Conservation (phyloP, 1,284 basidiomycete genomes). For the Ustilago vetiveriae region DNA sequence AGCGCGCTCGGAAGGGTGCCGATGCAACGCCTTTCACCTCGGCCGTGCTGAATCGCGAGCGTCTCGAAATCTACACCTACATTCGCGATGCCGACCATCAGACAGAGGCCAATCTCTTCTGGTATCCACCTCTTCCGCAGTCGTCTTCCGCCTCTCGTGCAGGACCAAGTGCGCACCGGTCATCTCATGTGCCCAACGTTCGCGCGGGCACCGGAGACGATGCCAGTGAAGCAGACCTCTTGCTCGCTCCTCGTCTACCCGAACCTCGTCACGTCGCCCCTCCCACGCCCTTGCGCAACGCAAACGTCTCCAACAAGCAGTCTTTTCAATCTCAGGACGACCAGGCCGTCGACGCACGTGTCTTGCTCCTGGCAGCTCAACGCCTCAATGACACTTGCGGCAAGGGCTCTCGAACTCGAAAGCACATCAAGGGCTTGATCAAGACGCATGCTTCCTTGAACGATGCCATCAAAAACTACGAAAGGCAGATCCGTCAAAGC, state of each 20-base stretch:
- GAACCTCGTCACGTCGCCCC: conserved; percentile 35
- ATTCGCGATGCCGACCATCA: conserved; percentile 62
- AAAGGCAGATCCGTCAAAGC: conserved; percentile 40
- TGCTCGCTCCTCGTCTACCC: conserved; percentile 40
- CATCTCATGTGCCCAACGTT: conserved; percentile 5
- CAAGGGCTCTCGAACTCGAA: conserved; percentile 56
- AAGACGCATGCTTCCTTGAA: conserved; percentile 49
- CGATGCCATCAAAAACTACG: conserved; percentile 39
- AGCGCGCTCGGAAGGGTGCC: conserved; percentile 33
- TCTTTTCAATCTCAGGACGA: conserved; percentile 21
- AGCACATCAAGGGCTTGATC: conserved; percentile 62
- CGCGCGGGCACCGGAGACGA: conserved; percentile 15
- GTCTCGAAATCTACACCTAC: conserved; percentile 57
- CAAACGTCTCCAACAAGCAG: conserved; percentile 16
- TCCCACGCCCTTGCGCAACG: conserved; percentile 38
- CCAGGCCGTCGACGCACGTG: conserved; percentile 19
- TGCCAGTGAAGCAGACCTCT: conserved; percentile 25
- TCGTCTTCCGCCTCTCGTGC: conserved; percentile 18
- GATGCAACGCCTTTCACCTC: conserved; percentile 55
- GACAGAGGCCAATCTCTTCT: conserved; percentile 59
- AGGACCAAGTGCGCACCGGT: conserved; percentile 17
- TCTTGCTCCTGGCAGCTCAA: conserved; percentile 52
- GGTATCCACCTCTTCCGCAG: conserved; percentile 48
- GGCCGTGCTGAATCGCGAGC: conserved; percentile 57
- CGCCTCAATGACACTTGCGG: conserved; percentile 55